Evolutionary conservation across 2,329 filamentous ascomycete genomes (phyloP).

Genomic region (Phyllosticta citribraziliensis): DNA sequence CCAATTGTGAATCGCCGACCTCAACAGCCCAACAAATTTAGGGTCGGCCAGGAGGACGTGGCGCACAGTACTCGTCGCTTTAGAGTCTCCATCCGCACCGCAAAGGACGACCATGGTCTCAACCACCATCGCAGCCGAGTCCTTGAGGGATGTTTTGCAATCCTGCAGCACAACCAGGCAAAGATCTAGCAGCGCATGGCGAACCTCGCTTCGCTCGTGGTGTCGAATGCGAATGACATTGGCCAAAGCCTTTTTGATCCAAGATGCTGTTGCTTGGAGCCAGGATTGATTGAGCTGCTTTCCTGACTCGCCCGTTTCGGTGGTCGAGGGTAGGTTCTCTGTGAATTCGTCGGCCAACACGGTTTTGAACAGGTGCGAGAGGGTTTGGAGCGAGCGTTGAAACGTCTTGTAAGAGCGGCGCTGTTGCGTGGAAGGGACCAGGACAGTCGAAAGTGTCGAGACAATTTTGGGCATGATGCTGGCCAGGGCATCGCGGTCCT

Average conservation of each 20-base stretch:
- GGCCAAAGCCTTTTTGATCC: constrained; percentile 74
- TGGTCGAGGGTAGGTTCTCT: constrained; percentile 16
- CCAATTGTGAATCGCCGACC: constrained; percentile 70
- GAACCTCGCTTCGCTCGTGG: constrained; percentile 61
- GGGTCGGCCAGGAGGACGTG: constrained; percentile 55
- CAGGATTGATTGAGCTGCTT: constrained; percentile 46
- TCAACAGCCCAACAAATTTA: constrained; percentile 53
- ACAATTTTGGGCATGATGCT: constrained; percentile 83
- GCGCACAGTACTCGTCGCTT: constrained; percentile 37
- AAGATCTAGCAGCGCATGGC: constrained; percentile 54
- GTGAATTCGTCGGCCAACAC: constrained; percentile 39
- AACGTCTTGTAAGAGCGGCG: constrained; percentile 55
- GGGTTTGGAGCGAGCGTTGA: constrained; percentile 47
- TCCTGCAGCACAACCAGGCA: constrained; percentile 70
- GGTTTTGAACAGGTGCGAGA: constrained; percentile 38
- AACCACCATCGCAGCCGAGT: constrained; percentile 61
- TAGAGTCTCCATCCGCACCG: constrained; percentile 37
- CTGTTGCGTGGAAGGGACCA: constrained; percentile 58
- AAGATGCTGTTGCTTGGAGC: constrained; percentile 68
- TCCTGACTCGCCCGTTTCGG: constrained; percentile 23
- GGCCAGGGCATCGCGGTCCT: constrained; percentile 64
- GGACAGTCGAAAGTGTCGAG: constrained; percentile 66
- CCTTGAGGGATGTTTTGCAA: constrained; percentile 62
- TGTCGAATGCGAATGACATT: constrained; percentile 66
- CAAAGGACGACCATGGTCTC: constrained; percentile 69